phyloP scores from a whole-genome alignment of 495 filamentous ascomycete genomes.

The Achaetomiella virescens region DNA sequence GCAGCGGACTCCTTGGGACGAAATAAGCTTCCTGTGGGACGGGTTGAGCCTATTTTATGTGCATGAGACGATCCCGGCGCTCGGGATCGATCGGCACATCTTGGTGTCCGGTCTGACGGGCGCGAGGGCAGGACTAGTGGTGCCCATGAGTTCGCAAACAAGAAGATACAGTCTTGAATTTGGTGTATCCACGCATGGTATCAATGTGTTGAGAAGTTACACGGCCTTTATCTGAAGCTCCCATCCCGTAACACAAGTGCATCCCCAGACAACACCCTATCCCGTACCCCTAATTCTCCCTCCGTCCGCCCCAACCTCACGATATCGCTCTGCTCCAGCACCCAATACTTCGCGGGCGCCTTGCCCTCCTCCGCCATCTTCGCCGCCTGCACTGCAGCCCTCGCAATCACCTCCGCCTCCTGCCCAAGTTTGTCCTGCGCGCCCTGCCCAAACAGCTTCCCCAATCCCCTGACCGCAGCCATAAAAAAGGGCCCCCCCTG shows the following conservation, averaged over 20 bases:
- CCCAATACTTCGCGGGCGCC: constrained; percentile 45
- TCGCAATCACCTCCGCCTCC: constrained; percentile 67
- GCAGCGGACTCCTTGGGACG: background rate
- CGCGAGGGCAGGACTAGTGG: no score
- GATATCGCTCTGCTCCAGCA: constrained; percentile 43
- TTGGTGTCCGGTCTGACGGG: background rate
- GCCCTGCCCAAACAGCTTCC: constrained; percentile 34
- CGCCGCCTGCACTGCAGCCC: constrained; percentile 60
- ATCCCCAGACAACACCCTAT: background rate
- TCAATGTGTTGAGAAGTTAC: background rate
- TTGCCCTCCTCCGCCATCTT: constrained; percentile 39
- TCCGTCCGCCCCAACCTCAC: constrained; percentile 42
- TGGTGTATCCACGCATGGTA: background rate
- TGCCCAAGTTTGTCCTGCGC: constrained; percentile 64
- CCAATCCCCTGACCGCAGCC: constrained; percentile 47
- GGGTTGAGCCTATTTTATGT: background rate
- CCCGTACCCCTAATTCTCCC: constrained; percentile 22
- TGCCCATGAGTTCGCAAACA: no score
- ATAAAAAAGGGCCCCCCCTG: constrained; percentile 42
- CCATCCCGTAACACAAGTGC: background rate
- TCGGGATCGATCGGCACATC: background rate
- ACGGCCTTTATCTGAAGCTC: background rate
- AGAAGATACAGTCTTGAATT: background rate
- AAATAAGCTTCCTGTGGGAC: background rate
- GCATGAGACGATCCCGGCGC: no score